Conservation (phyloP, 2,329 filamentous ascomycete genomes). For the Aspergillus sp. region DNA sequence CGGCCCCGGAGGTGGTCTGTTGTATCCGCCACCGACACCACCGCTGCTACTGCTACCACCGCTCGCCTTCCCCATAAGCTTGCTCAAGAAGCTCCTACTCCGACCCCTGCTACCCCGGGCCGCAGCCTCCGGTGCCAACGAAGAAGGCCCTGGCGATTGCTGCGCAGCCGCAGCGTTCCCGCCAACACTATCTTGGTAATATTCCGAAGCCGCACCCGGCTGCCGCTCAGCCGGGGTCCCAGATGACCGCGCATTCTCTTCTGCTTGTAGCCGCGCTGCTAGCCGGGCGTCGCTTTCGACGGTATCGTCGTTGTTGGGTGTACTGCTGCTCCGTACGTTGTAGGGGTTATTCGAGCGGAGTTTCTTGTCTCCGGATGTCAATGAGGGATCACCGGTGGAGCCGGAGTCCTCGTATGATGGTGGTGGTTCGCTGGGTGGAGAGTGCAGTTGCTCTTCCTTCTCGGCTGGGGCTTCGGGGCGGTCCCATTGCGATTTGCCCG, state of each 20-base stretch:
- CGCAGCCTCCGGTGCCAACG: slow-evolving; percentile 28
- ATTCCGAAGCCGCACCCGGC: slow-evolving; percentile 38
- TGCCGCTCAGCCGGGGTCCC: slow-evolving; percentile 12
- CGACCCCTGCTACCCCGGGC: slow-evolving; percentile 12
- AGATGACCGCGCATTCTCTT: slow-evolving; percentile 61
- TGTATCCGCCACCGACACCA: slow-evolving; percentile 3
- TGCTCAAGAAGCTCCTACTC: slow-evolving; percentile 44
- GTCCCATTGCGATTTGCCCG: slow-evolving; percentile 87
- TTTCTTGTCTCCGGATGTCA: slow-evolving; percentile 39
- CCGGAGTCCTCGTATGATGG: slow-evolving; percentile 55
- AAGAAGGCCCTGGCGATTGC: slow-evolving; percentile 5
- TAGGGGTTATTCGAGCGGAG: slow-evolving; percentile 68
- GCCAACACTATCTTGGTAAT: slow-evolving; percentile 32
- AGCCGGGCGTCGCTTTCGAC: slow-evolving; percentile 62
- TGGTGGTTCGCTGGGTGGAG: slow-evolving; percentile 33
- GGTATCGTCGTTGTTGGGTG: slow-evolving; percentile 10
- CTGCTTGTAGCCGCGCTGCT: slow-evolving; percentile 70
- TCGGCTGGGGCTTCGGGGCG: slow-evolving; percentile 63
- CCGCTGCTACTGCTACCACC: slow-evolving; percentile 9
- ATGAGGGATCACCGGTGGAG: slow-evolving; percentile 9
- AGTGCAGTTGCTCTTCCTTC: slow-evolving; percentile 7
- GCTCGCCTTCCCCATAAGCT: slow-evolving; percentile 43
- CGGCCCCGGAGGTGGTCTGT: slow-evolving; percentile 9
- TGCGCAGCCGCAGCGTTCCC: slow-evolving; percentile 1
- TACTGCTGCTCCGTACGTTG: slow-evolving; percentile 20